Conservation (phyloP, 208 protist genomes). For the Wallacemonas sp. region DNA sequence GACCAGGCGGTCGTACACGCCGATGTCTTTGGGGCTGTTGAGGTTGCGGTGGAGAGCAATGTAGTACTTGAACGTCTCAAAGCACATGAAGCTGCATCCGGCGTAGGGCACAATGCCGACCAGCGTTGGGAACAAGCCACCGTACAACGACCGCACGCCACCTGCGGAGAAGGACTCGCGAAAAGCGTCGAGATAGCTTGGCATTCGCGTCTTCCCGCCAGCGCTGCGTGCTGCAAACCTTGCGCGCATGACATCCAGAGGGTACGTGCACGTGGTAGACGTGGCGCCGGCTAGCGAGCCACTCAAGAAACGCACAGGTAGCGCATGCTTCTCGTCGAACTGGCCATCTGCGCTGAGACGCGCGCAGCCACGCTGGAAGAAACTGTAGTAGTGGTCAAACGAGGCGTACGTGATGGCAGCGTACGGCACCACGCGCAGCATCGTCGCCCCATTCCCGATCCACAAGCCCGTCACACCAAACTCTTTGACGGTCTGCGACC, state of each 20-base stretch:
- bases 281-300: constrained; percentile 93
- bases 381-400: constrained; percentile 90
- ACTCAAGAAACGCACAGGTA: constrained; percentile 73
- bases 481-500: constrained; percentile 73
- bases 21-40: constrained; percentile 69
- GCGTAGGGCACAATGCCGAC: constrained; percentile 95
- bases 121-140: constrained; percentile 90
- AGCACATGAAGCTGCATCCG: constrained; percentile 92
- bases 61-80: constrained; percentile 87
- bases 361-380: constrained; percentile 17
- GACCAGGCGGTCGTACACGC: constrained; percentile 65
- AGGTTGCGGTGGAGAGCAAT: constrained; percentile 51
- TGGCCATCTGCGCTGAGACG: constrained; percentile 19
- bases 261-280: constrained; percentile 91
- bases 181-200: constrained; percentile 76
- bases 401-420: constrained; percentile 93
- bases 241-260: constrained; percentile 93
- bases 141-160: constrained; percentile 73
- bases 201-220: constrained; percentile 57
- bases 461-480: constrained; percentile 90
- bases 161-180: constrained; percentile 50
- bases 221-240: constrained; percentile 78
- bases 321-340: constrained; percentile 43
- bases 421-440: constrained; percentile 95
- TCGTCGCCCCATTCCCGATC: constrained; percentile 95